Percentiles rank a stretch among this genome's conserved stretches.
Conservation (phyloP, 225 moss, liverwort and hornwort species). For the Sphagnum tenellum region DNA sequence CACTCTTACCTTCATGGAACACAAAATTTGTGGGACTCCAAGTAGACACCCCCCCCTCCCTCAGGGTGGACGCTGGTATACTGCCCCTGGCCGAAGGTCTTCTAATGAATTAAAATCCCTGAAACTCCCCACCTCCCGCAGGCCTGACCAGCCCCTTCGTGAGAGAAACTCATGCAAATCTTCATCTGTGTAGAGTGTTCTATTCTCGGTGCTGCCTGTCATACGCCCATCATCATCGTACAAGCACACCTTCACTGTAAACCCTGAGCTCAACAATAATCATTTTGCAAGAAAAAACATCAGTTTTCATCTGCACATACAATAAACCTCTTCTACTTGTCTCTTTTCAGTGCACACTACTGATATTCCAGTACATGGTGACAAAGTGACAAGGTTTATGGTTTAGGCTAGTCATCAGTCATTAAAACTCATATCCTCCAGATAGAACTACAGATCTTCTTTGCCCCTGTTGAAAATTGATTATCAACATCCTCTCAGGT, state of each 20-base stretch:
- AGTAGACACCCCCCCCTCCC: slow-evolving; percentile 2
- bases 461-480: too few species aligned
- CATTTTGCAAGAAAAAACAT: background rate
- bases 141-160: slow-evolving; percentile 79
- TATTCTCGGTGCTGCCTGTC: slow-evolving; percentile 70
- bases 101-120: slow-evolving; percentile 82
- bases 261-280: slow-evolving; percentile 32
- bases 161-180: slow-evolving; percentile 79
- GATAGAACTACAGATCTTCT: too few species aligned
- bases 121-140: slow-evolving; percentile 78
- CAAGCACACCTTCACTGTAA: slow-evolving; percentile 70
- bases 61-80: slow-evolving; percentile 44
- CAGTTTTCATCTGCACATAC: too few species aligned
- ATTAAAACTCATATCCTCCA: too few species aligned
- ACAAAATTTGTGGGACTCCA: slow-evolving; percentile 14
- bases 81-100: slow-evolving; percentile 62
- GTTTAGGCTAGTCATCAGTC: too few species aligned
- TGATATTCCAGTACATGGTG: too few species aligned
- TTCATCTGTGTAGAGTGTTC: slow-evolving; percentile 87
- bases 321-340: too few species aligned
- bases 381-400: too few species aligned
- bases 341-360: too few species aligned
- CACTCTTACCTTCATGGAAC: background rate
- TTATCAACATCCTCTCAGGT: too few species aligned
- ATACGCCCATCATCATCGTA: slow-evolving; percentile 53